phyloP scores from a whole-genome alignment of 331 rosid genomes.

The Quercus tomentella region DNA sequence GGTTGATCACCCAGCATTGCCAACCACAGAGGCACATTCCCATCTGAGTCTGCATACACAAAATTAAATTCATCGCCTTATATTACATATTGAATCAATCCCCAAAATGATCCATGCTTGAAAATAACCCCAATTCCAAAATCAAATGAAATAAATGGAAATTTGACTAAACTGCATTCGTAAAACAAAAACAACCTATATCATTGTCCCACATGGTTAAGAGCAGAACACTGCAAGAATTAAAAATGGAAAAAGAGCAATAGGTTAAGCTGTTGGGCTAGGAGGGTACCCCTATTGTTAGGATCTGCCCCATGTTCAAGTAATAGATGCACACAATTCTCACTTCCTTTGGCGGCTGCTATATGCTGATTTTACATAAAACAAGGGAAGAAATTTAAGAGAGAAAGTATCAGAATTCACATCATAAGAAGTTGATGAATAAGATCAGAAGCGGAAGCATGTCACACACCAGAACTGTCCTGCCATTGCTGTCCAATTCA shows the following conservation, averaged over 20 bases:
- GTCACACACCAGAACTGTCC: conserved; percentile 71
- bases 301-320: conserved; percentile 82
- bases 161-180: not conserved
- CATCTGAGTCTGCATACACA: conserved; percentile 61
- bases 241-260: not conserved
- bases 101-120: not conserved
- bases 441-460: not conserved
- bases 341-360: conserved; percentile 73
- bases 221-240: not conserved
- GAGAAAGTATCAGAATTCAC: not conserved
- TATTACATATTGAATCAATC: not conserved
- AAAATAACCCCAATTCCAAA: not conserved
- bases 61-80: not conserved
- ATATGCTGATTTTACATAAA: conserved; percentile 54
- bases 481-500: conserved; percentile 71
- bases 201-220: not conserved
- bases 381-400: not conserved
- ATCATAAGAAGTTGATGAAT: not conserved
- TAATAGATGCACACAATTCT: conserved; percentile 65
- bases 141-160: not conserved
- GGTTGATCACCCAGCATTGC: conserved; percentile 54
- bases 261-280: not conserved
- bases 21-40: conserved; percentile 85
- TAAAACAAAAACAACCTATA: too few species aligned
- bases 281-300: conserved; percentile 63